These are phyloP conservation scores for Huntiella abstrusa DNA, from an alignment of 2,329 filamentous ascomycete genomes.

Conservation along the genomic window DNA sequence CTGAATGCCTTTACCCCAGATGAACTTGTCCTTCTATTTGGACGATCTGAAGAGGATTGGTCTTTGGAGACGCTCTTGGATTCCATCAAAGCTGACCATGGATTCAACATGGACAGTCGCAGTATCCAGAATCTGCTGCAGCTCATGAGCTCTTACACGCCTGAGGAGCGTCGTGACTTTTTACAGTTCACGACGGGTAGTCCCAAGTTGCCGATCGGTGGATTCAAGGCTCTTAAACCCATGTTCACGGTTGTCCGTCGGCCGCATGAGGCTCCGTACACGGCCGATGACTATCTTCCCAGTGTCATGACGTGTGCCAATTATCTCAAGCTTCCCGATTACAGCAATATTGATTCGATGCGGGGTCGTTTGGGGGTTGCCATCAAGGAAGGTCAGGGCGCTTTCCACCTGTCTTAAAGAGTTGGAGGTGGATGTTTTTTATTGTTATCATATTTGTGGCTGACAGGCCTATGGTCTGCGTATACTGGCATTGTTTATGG, in stretches of 20 bases:
- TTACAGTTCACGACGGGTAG: constrained; percentile 96
- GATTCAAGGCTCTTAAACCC: constrained; percentile 89
- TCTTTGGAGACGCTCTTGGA: constrained; percentile 93
- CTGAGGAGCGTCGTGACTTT: constrained; percentile 69
- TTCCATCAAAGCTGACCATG: constrained; percentile 95
- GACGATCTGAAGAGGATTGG: constrained; percentile 88
- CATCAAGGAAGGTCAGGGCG: constrained; percentile 88
- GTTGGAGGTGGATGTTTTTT: not conserved
- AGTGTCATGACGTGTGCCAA: constrained; percentile 99
- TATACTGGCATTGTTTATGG: too few species aligned
- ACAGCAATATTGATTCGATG: constrained; percentile 60
- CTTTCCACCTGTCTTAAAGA: constrained; percentile 75
- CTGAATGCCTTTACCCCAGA: constrained; percentile 86
- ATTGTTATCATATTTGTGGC: too few species aligned
- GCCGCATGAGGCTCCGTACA: constrained; percentile 85
- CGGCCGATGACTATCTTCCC: constrained; percentile 92
- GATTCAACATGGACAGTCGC: constrained; percentile 95
- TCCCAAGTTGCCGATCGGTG: constrained; percentile 93
- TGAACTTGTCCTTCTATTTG: constrained; percentile 88
- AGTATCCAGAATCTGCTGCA: constrained; percentile 86
- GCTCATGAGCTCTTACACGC: constrained; percentile 73
- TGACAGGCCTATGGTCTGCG: too few species aligned
- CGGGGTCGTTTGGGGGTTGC: constrained; percentile 63
- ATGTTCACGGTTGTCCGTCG: constrained; percentile 99
- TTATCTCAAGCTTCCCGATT: constrained; percentile 94